These are phyloP conservation scores for Scutellaria minor DNA, from an alignment of 257 asterid genomes.

Conservation along the genomic window DNA sequence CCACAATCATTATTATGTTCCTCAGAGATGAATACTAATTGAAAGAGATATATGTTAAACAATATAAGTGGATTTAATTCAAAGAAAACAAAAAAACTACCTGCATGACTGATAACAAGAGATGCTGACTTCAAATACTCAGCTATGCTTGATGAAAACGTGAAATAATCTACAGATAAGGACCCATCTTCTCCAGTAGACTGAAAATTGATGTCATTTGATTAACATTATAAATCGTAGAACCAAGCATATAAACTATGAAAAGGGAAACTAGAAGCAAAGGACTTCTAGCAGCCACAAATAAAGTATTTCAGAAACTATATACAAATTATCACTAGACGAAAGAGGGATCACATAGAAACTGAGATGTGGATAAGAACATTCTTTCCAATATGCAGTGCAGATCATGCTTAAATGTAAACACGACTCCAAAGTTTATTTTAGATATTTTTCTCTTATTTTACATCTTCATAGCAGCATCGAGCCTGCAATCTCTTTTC, in stretches of 20 bases:
- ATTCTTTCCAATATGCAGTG: background rate
- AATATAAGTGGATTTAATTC: background rate
- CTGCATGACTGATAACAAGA: slow-evolving; percentile 96
- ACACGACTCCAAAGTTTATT: background rate
- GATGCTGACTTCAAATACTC: slow-evolving; percentile 80
- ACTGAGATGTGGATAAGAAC: background rate
- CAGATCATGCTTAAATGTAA: background rate
- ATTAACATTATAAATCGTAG: background rate
- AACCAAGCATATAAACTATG: too few species aligned
- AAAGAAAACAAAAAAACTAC: slow-evolving; percentile 38
- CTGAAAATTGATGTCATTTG: slow-evolving; percentile 43
- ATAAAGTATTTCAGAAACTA: background rate
- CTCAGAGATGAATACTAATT: background rate
- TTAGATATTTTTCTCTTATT: background rate
- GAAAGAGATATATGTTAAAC: background rate
- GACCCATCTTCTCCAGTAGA: slow-evolving; percentile 66
- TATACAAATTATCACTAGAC: background rate
- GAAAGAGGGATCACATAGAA: background rate
- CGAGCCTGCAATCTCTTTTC: background rate
- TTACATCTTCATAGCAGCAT: background rate
- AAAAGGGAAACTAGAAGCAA: background rate
- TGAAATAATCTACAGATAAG: slow-evolving; percentile 70
- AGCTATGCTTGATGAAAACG: slow-evolving; percentile 91
- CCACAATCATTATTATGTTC: background rate
- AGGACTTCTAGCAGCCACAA: background rate